Base-by-base conservation (phyloP, 1,284 basidiomycete species). In the Meripilus lineatus region DNA sequence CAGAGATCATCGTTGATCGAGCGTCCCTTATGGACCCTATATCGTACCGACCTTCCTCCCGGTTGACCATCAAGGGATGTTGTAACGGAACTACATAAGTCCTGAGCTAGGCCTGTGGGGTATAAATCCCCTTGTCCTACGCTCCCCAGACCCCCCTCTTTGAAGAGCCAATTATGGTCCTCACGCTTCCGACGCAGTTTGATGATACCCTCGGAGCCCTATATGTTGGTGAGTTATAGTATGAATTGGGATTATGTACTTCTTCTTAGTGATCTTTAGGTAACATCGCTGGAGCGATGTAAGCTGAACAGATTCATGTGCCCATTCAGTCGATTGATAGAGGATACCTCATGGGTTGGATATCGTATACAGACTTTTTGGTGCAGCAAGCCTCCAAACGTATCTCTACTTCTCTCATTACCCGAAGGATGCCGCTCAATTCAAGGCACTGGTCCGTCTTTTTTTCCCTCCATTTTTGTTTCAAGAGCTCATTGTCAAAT, bases 201-300 rank as follows among this genome's bases (percentile, higher is more conserved):
- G 23, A 43, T 26, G 28, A 36, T 21, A 43, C 41, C 18, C 33
- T 43, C 7, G 41, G 41, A 22, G 32, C 41, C 5, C 14, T 43
- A 8, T 43, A 36, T 36, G 33, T 43, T 5, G 41, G 41, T 36
- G 22, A 15, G 40, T 20, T 20, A 5, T 15, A 18, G 38, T 40
- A 13, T n/a, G 18, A 13, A 21, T 18, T 15, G 11, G 8, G 13
- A 17, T 22, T 6, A 11, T 22, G 37, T 38, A n/a, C n/a, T n/a
- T n/a, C n/a, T n/a, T n/a, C n/a, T 8, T 18, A 13, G 13, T 8
- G 8, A 13, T 17, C 21, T 10, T 15, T 21, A 40, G 38, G 38
- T 5, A 18, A 18, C 18, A 28, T 40, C 8, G 11, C 30, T 26
- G 21, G n/a, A 6, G 38, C 38, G 20, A 25, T 40, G 38, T 40